Evolutionary conservation across 495 filamentous ascomycete species (phyloP).

Genomic region (Neurospora sp.): DNA sequence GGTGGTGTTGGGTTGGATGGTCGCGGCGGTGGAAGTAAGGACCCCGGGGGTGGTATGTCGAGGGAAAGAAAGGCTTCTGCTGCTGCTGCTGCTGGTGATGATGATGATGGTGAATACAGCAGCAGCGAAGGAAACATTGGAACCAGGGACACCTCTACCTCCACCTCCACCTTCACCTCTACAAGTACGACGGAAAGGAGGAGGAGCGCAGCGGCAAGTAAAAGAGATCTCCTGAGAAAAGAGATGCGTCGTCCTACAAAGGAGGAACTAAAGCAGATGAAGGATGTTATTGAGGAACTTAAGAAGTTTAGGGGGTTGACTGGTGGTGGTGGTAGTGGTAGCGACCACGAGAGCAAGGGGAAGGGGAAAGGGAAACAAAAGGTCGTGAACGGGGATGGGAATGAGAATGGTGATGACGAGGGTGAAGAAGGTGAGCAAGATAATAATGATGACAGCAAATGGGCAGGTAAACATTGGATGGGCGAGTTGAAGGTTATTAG

Average conservation of each 20-base stretch:
- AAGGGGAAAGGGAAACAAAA: neutral
- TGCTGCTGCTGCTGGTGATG: neutral
- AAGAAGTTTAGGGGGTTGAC: constrained; percentile 25
- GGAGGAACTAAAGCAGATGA: constrained; percentile 16
- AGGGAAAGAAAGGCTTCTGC: neutral
- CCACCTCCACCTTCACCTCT: constrained; percentile 5
- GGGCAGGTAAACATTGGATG: neutral
- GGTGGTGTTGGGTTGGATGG: neutral
- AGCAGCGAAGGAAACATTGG: neutral
- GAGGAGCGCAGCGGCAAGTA: neutral
- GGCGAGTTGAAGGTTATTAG: neutral
- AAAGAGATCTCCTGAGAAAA: neutral
- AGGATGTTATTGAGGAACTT: constrained; percentile 28
- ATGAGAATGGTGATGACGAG: neutral
- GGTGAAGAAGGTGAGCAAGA: neutral
- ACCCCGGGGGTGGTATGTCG: neutral
- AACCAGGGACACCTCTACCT: constrained; percentile 1
- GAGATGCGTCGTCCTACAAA: constrained; percentile 10
- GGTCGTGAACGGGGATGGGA: neutral
- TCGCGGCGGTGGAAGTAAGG: neutral
- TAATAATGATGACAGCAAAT: neutral
- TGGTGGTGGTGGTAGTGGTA: neutral
- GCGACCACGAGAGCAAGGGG: neutral
- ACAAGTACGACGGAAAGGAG: constrained; percentile 13
- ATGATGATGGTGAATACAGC: neutral